These are phyloP conservation scores for Hippophae tibetana DNA, from an alignment of 306 rosid species.

Conservation along the genomic window DNA sequence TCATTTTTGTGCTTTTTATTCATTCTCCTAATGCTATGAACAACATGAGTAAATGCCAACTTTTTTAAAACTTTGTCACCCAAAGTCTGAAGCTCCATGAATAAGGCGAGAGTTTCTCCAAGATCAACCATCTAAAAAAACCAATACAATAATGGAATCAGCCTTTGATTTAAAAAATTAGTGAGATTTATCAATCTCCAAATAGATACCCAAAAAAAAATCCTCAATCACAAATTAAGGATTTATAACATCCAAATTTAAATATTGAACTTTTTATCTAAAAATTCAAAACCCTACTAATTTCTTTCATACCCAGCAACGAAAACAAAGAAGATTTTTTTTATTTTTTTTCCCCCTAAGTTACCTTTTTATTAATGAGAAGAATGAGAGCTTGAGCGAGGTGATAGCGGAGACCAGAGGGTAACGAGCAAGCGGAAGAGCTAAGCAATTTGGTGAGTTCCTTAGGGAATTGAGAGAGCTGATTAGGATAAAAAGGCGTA, in stretches of 20 bases:
- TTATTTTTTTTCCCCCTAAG: not conserved
- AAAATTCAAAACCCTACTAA: no score
- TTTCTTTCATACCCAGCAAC: not conserved
- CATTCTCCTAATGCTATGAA: slow-evolving; percentile 67
- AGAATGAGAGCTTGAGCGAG: slow-evolving; percentile 52
- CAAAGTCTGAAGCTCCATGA: slow-evolving; percentile 73
- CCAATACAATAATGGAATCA: not conserved
- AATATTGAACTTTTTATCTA: no score
- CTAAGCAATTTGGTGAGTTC: slow-evolving; percentile 53
- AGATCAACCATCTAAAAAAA: slow-evolving; percentile 42
- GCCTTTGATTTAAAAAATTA: not conserved
- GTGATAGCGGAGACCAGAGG: slow-evolving; percentile 48
- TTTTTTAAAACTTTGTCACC: slow-evolving; percentile 47
- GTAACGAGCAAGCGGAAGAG: slow-evolving; percentile 41
- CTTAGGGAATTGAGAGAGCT: slow-evolving; percentile 47
- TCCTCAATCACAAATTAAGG: no score
- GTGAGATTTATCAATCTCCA: not conserved
- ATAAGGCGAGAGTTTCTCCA: slow-evolving; percentile 52
- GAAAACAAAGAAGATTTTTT: not conserved
- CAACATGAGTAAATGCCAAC: slow-evolving; percentile 53
- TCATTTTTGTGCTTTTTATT: slow-evolving; percentile 71
- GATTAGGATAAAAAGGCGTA: slow-evolving; percentile 47
- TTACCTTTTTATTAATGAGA: slow-evolving; percentile 52
- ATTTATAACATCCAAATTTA: no score
- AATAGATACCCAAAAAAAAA: not conserved